These are phyloP conservation scores for Sanghuangporus baumii DNA, from an alignment of 1,284 basidiomycete species.

Conservation along the genomic window DNA sequence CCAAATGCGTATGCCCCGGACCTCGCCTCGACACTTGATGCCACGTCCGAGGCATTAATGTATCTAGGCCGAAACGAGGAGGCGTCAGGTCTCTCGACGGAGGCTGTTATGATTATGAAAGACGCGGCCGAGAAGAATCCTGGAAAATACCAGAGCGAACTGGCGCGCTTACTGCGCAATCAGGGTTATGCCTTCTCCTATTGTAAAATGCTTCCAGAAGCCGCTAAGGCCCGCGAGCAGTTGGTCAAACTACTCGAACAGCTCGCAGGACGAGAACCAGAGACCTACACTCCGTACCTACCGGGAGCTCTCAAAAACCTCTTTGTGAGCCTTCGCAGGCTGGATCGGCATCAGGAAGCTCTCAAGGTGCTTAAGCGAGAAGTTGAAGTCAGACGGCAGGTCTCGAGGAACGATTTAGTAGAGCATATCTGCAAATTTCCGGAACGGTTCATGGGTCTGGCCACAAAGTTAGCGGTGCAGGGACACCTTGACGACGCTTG, in stretches of 20 bases:
- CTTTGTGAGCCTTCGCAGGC: background rate
- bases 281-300: background rate
- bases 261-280: background rate
- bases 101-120: background rate
- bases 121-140: background rate
- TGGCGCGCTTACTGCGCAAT: background rate
- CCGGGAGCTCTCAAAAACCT: slow-evolving; percentile 2
- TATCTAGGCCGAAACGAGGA: background rate
- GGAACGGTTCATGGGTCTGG: background rate
- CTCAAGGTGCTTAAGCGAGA: background rate
- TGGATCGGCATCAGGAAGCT: background rate
- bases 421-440: background rate
- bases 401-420: background rate
- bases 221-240: background rate
- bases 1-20: background rate
- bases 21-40: background rate
- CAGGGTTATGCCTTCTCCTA: background rate
- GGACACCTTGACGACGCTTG: background rate
- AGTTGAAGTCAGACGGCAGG: background rate
- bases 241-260: background rate
- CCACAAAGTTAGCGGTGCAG: background rate
- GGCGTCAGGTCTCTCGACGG: background rate
- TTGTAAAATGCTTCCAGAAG: background rate
- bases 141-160: background rate
- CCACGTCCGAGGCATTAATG: too few species aligned